Base-by-base conservation (phyloP, 1,139 yeast genomes). In the Eremothecium cymbalariae region DNA sequence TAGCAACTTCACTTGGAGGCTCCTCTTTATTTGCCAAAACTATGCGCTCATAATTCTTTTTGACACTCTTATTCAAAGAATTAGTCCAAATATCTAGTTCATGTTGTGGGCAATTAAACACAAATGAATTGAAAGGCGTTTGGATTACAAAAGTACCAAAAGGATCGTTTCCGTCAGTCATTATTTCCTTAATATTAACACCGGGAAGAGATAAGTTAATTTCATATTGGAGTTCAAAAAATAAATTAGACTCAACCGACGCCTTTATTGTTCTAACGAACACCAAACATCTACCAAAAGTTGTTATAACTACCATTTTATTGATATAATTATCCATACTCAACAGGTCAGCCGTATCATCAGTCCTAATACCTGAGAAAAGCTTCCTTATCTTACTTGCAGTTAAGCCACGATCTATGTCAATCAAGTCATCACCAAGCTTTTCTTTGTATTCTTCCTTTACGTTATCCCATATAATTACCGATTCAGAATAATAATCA, bases 41-140 rank as follows among this genome's bases (percentile, higher is more conserved):
- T 7, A 34, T 18, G 16, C 46, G 41, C 4, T 49, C 57, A 30
- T 48, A 46, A 2, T 52, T 50, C 9, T 36, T 24, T 28, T 35
- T 47, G 7, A 50, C 44, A 30, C 50, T 43, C 22, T 43, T 48
- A 11, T 38, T 44, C 6, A 55, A 36, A 5, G 50, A 39, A 7
- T 41, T 38, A 8, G 53, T 39, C 61, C 61, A 55, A n/a, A 38
- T 23, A 8, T 39, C 33, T 15, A 39, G 31, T 17, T 42, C 43
- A 14, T 34, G 36, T 17, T 39, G 40, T 17, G 42, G 19, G 26
- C 50, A 38, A 25, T 42, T 37, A 25, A 56, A 37, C 8, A 56
- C 32, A 34, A 57, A 53, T 2, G 59, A 47, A 28, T 51, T 46
- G 35, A 45, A 52, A 3, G 60, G 60, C 3, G 60, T 54, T 31